Base-by-base conservation (phyloP, 129 eudicot species). In the Oenanthe sinensis region DNA sequence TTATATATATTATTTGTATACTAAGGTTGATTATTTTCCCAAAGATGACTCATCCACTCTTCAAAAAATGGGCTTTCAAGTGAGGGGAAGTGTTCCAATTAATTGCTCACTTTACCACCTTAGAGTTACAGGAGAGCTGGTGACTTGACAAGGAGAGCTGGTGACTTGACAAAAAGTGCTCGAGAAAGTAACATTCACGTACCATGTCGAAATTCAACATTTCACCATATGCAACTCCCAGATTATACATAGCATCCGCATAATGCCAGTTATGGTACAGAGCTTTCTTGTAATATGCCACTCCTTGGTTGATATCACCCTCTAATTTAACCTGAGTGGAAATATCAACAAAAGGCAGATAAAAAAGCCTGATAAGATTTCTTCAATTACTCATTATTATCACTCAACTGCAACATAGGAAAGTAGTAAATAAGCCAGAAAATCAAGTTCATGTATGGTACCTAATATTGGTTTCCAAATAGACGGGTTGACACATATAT, bases 211-310 rank as follows among this genome's bases (percentile, higher is more conserved):
- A 95, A 85, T 90, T 92, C 74, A 95, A 94, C 97, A 95, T 85
- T 89, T 95, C 99, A 45, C 99, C 99, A 90, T 95, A 95, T 49
- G 99, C 97, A 82, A 95, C 97, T 36, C 99, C 99, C 58, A 95
- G 91, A 84, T 95, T 95, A 82, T 95, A 92, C 97, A 95, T 95
- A 60, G 99, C 99, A 89, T 95, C 97, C 24, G 99, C 97, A 80
- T 95, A 95, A 85, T 89, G 97, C 97, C 97, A 95, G 81, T 95
- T 95, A 84, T 92, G 90, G 85, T 82, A 92, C 74, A 95, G 83
- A 55, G 99, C 99, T 82, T 88, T 92, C 82, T 92, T 92, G 84
- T 95, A 95, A 80, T 90, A 95, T 78, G 88, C 94, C 79, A 95
- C 90, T 55, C 99, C 99, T 85, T 92, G 97, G 82, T 88, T 83